Base-by-base conservation (phyloP, 176 grass and related monocot genomes). In the Rhynchospora tenuis region DNA sequence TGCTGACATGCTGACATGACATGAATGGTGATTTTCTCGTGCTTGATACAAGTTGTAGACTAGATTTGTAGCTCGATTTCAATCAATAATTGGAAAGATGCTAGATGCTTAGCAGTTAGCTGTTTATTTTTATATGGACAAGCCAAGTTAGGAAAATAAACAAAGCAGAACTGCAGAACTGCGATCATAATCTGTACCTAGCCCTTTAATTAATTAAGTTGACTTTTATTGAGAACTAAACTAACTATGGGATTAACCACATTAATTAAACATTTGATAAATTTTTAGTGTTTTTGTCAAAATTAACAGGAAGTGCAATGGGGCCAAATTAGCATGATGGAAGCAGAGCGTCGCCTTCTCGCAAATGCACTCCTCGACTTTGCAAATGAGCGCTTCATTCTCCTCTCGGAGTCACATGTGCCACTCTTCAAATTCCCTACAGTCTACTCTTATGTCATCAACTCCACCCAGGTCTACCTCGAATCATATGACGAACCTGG, bases 291-390 rank as follows among this genome's bases (percentile, higher is more conserved):
- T 50, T 1, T 50, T 73, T 50, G 20, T 50, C 22, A 73, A 10
- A 80, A 59, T 82, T 64, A 82, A 64, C 87, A 94, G 92, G 92
- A 86, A 80, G 92, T 94, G 28, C 73, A 42, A 88, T 94, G 92
- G 92, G 92, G 92, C 19, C 61, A 89, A 2, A 9, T 91, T 7
- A 94, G 59, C 85, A 91, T 91, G 92, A 86, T 94, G 24, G 92
- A 94, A 68, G 92, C 92, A 0, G 92, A 94, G 81, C 87, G 89
- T 0, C 90, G 92, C 0, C 87, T 94, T 0, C 45, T 94, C 11
- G 92, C 89, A n/a, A 86, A 91, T 17, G 92, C 92, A 0, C 65
- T 94, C 0, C 76, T 94, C 0, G 90, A 94, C 79, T n/a, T 51
- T 19, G 47, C 83, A 76, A 94, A 94, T 54, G 80, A 86, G 14